Conservation (phyloP, 805 yeast species). For the Candida dendrica region DNA sequence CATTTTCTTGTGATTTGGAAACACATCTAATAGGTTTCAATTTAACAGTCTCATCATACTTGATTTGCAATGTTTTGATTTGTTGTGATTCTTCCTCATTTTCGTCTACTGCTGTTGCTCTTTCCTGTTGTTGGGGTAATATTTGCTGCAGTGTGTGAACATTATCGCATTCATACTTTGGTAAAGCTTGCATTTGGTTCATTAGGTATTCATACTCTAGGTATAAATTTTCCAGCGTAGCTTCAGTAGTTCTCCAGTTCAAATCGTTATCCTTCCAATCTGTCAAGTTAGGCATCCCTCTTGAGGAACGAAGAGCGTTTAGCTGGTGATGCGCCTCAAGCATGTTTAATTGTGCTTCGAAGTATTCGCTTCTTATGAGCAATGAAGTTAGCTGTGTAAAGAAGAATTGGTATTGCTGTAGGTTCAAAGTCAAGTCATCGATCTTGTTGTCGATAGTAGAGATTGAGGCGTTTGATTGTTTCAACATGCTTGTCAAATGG, state of each 20-base stretch:
- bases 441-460: slow-evolving; percentile 16
- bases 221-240: slow-evolving; percentile 36
- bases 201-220: slow-evolving; percentile 31
- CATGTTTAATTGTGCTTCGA: slow-evolving; percentile 22
- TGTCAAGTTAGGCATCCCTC: slow-evolving; percentile 8
- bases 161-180: slow-evolving; percentile 3
- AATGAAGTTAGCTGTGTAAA: slow-evolving; percentile 6
- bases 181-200: slow-evolving; percentile 10
- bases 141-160: background rate
- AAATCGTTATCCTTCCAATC: slow-evolving; percentile 26
- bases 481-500: slow-evolving; percentile 13
- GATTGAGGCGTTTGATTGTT: slow-evolving; percentile 11
- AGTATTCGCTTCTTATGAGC: slow-evolving; percentile 20
- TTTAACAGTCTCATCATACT: background rate
- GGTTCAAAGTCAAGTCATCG: slow-evolving; percentile 11
- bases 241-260: slow-evolving; percentile 38
- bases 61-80: background rate
- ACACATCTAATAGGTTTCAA: slow-evolving; percentile 15
- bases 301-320: slow-evolving; percentile 8
- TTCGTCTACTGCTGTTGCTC: too few species aligned
- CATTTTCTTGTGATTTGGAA: slow-evolving; percentile 1
- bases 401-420: slow-evolving; percentile 22
- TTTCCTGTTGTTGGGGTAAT: background rate
- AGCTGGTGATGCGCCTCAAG: slow-evolving; percentile 17
- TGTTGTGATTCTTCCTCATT: background rate